Conservation (phyloP, 164 flowering plant species). For the Vitis labrusca region DNA sequence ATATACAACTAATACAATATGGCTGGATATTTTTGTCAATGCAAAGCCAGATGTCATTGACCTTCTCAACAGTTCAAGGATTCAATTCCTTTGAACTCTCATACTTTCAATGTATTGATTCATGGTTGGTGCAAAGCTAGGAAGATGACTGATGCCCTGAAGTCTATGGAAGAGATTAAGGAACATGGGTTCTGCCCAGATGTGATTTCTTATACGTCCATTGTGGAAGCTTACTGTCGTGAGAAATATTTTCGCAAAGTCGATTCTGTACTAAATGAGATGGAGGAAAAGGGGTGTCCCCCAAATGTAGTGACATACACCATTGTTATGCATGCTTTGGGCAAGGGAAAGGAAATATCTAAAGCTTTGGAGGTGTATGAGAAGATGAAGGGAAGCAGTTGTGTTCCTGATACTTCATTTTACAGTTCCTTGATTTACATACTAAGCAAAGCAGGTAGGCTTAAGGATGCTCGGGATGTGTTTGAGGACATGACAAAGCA, state of each 20-base stretch:
- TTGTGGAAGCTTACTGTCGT: slow-evolving; percentile 54
- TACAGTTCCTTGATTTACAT: slow-evolving; percentile 56
- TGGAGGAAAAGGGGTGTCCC: slow-evolving; percentile 49
- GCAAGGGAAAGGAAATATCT: slow-evolving; percentile 51
- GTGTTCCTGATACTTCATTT: slow-evolving; percentile 51
- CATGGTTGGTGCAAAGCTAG: slow-evolving; percentile 63
- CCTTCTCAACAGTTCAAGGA: slow-evolving; percentile 23
- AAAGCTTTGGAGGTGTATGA: slow-evolving; percentile 55
- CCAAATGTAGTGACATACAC: slow-evolving; percentile 62
- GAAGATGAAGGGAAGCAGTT: slow-evolving; percentile 49
- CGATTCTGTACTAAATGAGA: slow-evolving; percentile 42
- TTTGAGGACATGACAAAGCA: slow-evolving; percentile 52
- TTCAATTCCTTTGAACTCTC: slow-evolving; percentile 30
- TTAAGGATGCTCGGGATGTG: slow-evolving; percentile 45
- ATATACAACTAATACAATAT: too few relatives aligned
- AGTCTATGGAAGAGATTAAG: slow-evolving; percentile 50
- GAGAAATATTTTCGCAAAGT: slow-evolving; percentile 62
- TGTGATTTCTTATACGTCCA: slow-evolving; percentile 53
- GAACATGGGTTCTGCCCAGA: slow-evolving; percentile 45
- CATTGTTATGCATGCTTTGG: slow-evolving; percentile 54
- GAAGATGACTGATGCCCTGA: slow-evolving; percentile 43
- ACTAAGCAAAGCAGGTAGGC: slow-evolving; percentile 48
- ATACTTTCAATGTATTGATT: slow-evolving; percentile 57
- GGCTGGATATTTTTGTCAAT: too few relatives aligned
- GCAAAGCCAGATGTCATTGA: too few relatives aligned